Conservation (phyloP, 441 rosid genomes). For the Syzygium malaccense region DNA sequence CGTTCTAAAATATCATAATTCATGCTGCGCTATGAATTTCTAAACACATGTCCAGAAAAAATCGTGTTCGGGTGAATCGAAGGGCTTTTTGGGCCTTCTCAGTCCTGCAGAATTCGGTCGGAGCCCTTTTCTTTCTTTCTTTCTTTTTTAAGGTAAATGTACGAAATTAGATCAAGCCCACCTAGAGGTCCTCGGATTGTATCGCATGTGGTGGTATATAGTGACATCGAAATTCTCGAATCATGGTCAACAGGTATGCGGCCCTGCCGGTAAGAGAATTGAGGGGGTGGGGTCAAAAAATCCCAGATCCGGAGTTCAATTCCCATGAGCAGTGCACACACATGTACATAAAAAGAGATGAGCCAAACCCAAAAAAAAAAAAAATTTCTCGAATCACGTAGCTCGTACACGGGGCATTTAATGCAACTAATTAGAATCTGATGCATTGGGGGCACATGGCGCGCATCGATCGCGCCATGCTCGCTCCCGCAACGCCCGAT, state of each 20-base stretch:
- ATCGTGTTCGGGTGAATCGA: not conserved
- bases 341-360: too few relatives aligned
- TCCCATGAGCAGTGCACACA: too few relatives aligned
- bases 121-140: not conserved
- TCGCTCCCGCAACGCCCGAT: not conserved
- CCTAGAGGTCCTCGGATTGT: not conserved
- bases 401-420: not conserved
- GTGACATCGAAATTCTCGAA: not conserved
- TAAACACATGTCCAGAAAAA: not conserved
- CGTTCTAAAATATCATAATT: not conserved
- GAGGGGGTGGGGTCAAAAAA: too few relatives aligned
- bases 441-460: not conserved
- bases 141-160: too few relatives aligned
- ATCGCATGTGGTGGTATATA: not conserved
- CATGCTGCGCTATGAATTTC: not conserved
- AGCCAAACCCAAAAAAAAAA: too few relatives aligned
- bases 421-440: not conserved
- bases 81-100: not conserved
- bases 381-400: not conserved
- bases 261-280: too few relatives aligned
- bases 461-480: not conserved
- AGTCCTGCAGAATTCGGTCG: not conserved
- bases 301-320: too few relatives aligned
- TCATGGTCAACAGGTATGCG: accelerated
- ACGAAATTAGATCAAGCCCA: not conserved